Conservation (phyloP, 202 grass and related monocot genomes). For the Carex arenaria region DNA sequence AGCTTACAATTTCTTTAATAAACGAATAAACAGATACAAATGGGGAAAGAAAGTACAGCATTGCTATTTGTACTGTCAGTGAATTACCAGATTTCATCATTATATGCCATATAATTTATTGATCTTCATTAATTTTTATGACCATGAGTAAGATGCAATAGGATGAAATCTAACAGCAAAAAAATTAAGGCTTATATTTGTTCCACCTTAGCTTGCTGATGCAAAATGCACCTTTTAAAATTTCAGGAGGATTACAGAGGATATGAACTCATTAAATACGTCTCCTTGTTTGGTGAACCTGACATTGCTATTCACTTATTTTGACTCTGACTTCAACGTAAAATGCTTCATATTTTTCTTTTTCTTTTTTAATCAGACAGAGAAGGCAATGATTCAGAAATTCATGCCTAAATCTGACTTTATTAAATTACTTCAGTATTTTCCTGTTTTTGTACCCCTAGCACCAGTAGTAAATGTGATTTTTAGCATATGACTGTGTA, state of each 20-base stretch:
- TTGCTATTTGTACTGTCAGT: not conserved
- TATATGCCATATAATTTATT: not conserved
- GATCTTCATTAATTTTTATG: not conserved
- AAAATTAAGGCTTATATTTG: not conserved
- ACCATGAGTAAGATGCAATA: not conserved
- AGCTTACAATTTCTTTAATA: not conserved
- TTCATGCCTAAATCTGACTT: not conserved
- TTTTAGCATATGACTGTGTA: not conserved
- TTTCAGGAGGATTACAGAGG: constrained; percentile 14
- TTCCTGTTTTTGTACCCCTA: not conserved
- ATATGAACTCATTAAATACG: constrained; percentile 14
- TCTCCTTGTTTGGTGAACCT: constrained; percentile 16
- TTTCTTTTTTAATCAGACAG: not conserved
- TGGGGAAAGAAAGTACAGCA: not conserved
- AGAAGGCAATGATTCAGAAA: not conserved
- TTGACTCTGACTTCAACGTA: constrained; percentile 5
- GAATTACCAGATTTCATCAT: not conserved
- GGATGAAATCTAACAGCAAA: not conserved
- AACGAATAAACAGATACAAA: not conserved
- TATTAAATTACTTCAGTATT: not conserved
- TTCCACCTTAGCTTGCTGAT: not conserved
- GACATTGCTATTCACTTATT: not conserved
- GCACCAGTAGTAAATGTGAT: not conserved
- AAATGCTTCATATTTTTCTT: not conserved
- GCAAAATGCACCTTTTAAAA: not conserved